Conservation (phyloP, 345 rosid genomes). For the Citrus hindsii region DNA sequence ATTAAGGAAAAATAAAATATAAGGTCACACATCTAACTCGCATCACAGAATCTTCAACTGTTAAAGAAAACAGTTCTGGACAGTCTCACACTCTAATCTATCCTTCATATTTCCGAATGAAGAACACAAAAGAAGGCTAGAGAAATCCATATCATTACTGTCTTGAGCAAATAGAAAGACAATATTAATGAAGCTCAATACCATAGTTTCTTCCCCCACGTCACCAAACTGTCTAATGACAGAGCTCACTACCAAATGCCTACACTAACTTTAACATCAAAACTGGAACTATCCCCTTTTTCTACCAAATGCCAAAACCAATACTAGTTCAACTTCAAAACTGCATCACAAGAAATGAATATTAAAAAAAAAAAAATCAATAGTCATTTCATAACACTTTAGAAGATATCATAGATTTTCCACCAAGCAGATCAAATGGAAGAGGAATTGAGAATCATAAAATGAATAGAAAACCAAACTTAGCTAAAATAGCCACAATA, state of each 20-base stretch:
- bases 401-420: background rate
- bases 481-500: background rate
- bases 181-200: background rate
- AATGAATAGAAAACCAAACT: background rate
- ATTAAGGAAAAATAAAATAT: background rate
- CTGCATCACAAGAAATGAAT: background rate
- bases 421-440: background rate
- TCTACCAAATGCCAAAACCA: no score
- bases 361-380: background rate
- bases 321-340: background rate
- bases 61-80: background rate
- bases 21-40: background rate
- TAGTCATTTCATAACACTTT: background rate
- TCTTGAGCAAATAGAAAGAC: background rate
- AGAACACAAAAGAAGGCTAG: background rate
- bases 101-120: background rate
- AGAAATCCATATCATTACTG: background rate
- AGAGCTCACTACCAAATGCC: constrained; percentile 1
- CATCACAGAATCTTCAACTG: background rate
- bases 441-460: background rate
- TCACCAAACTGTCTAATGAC: background rate
- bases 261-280: background rate
- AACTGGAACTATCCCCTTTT: background rate
- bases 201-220: background rate
- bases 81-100: background rate